Evolutionary conservation across 257 asterid genomes (phyloP), one percentile per base, ranked within the genome.

Genomic region (Capsicum baccatum): DNA sequence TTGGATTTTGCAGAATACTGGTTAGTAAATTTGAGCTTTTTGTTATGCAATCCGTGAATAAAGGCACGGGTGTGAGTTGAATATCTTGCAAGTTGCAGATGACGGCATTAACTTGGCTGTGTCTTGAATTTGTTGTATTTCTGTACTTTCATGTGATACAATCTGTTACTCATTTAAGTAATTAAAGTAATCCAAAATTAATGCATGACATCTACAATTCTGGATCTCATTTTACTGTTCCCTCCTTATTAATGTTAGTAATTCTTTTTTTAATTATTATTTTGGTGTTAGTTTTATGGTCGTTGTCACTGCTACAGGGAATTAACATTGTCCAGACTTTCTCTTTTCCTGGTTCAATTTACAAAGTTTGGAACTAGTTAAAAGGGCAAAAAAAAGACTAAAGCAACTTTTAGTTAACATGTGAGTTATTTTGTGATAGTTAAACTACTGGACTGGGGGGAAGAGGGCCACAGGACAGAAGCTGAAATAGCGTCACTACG

Each of bases 371-470:
- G 59, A 11, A 74, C 44, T 44, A 74, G 57, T 48, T 74, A 19
- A 11, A 47, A 73, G 10, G 19, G 17, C 16, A 17, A 78, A 62
- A 4, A 15, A 19, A 48, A 9, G 33, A 15, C 55, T 26, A n/a
- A 70, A 79, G 1, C 74, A 55, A 66, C 83, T 83, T 84, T 76
- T 73, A 85, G 79, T 84, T 69, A 64, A 76, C 81, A 76, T 26
- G 59, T 76, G 26, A 76, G n/a, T 86, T 83, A 82, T 83, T 83
- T 83, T 57, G 9, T 86, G 80, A 85, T 76, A 94, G 97, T 94
- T 87, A 94, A 94, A 88, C 87, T 94, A 91, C 92, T 94, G 71
- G 98, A 94, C 89, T 94, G 96, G 96, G 98, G 97, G 19, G 98
- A 93, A 90, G 97, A 94, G 84, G 97, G 98, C 50, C 96, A 93